Conservation (phyloP, 176 grass and related monocot species). For the Themeda triandra region DNA sequence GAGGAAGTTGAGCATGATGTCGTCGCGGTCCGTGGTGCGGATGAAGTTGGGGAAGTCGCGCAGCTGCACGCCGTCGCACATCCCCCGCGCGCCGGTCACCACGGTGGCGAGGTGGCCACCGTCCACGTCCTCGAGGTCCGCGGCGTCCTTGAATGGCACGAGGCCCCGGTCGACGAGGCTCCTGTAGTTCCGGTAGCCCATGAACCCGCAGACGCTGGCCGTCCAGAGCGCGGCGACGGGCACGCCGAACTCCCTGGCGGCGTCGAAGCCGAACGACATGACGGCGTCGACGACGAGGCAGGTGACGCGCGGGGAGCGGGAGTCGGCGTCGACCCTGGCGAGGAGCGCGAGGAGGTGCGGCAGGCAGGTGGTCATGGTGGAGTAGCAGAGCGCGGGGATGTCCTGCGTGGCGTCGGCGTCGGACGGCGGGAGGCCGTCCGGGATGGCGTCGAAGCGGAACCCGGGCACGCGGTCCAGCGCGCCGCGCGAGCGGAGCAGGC, state of each 20-base stretch:
- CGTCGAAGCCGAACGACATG: slow-evolving; percentile 53
- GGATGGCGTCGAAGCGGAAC: slow-evolving; percentile 50
- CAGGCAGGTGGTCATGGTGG: slow-evolving; percentile 35
- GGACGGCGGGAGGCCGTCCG: slow-evolving; percentile 49
- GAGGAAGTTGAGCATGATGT: slow-evolving; percentile 52
- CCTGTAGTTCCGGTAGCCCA: slow-evolving; percentile 25
- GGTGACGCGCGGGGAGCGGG: neutral
- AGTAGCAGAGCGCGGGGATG: slow-evolving; percentile 43
- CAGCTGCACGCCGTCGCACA: slow-evolving; percentile 37
- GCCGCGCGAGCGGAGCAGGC: slow-evolving; percentile 29
- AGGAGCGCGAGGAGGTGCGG: slow-evolving; percentile 48
- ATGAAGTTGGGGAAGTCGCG: slow-evolving; percentile 70
- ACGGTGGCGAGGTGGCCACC: slow-evolving; percentile 42
- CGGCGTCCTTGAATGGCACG: slow-evolving; percentile 41
- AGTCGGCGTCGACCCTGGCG: neutral
- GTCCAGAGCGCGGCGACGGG: slow-evolving; percentile 49
- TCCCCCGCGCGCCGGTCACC: slow-evolving; percentile 42
- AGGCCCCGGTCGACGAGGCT: slow-evolving; percentile 44
- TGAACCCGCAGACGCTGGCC: slow-evolving; percentile 26
- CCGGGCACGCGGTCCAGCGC: slow-evolving; percentile 35
- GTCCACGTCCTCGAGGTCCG: neutral
- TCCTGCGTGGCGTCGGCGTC: slow-evolving; percentile 53
- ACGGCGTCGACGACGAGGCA: slow-evolving; percentile 46
- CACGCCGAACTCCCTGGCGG: slow-evolving; percentile 36
- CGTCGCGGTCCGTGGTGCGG: slow-evolving; percentile 43